Base-by-base conservation (phyloP, 1,284 basidiomycete species). In the Termitomyces sp. region DNA sequence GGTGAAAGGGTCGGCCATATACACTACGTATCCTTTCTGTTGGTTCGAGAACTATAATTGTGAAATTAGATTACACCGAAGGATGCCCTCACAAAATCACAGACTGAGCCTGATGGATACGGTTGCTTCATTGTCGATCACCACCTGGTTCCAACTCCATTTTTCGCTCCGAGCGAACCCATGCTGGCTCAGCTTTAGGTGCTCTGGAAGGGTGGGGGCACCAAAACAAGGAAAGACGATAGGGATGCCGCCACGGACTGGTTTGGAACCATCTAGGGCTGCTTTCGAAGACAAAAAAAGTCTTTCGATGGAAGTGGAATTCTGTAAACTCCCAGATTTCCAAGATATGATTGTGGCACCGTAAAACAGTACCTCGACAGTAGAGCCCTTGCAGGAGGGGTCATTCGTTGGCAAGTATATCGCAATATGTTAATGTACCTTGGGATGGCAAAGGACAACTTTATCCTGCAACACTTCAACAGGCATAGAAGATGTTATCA, bases 141-240 rank as follows among this genome's bases (percentile, higher is more conserved):
- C 74, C 13, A 82, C 71, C 38, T 73, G 68, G 59, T 84, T 82
- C 64, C 84, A 86, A 21, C 71, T 73, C 93, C 93, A 96, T 13
- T 65, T 68, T 33, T 81, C 77, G 60, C 75, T 91, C 47, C 93
- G 79, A 15, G 88, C 92, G 65, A 94, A 95, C 0, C 93, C 93
- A 68, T 95, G 93, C 66, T 94, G 91, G 6, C 74, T 55, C 6
- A 96, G 77, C 40, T 81, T 81, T n/a, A 70, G 67, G 67, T 95
- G 91, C 41, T 90, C 85, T 1, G 79, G 78, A 62, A 85, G 86
- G 5, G 73, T 76, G 1, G 92, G 90, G 1, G 88, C 74, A 2
- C 92, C 92, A 65, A 94, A 94, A 70, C 87, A 88, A 30, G 92
- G 92, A 70, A 92, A 93, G 33, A 90, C 86, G 43, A 92, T 72